Conservation (phyloP, 176 grass and related monocot genomes). For the Aegilops longissima region DNA sequence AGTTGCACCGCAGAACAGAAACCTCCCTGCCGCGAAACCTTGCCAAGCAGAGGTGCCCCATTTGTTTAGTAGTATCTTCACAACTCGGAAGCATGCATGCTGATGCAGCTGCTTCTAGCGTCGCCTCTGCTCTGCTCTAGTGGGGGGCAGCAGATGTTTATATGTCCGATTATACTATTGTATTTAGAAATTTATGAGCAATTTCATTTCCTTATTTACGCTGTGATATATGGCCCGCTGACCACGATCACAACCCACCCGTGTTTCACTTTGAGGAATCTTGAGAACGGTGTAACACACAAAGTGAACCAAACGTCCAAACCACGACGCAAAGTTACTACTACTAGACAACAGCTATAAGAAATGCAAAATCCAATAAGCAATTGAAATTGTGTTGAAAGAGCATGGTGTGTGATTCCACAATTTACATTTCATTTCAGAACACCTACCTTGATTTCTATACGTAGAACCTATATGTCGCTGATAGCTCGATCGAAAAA, state of each 20-base stretch:
- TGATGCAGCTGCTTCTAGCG: background rate
- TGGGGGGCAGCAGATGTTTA: slow-evolving; percentile 9
- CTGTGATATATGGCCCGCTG: background rate
- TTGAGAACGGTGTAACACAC: background rate
- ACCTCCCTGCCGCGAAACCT: background rate
- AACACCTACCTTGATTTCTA: too few relatives aligned
- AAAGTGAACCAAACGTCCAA: too few relatives aligned
- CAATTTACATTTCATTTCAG: too few relatives aligned
- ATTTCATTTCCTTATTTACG: slow-evolving; percentile 3
- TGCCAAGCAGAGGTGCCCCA: slow-evolving; percentile 14
- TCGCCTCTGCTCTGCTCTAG: slow-evolving; percentile 3
- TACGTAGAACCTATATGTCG: too few relatives aligned
- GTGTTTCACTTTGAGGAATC: background rate
- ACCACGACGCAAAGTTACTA: background rate
- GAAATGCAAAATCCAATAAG: too few relatives aligned
- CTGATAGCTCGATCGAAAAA: too few relatives aligned
- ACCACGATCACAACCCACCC: background rate
- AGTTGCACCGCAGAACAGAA: background rate
- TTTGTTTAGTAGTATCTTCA: slow-evolving; percentile 18
- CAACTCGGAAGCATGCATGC: slow-evolving; percentile 9
- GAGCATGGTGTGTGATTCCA: too few relatives aligned
- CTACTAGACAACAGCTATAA: background rate
- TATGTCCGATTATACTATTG: slow-evolving; percentile 16
- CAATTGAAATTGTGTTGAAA: too few relatives aligned
- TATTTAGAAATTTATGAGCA: slow-evolving; percentile 18